Conservation (phyloP, 2,329 filamentous ascomycete species). For the Fusarium sp. region DNA sequence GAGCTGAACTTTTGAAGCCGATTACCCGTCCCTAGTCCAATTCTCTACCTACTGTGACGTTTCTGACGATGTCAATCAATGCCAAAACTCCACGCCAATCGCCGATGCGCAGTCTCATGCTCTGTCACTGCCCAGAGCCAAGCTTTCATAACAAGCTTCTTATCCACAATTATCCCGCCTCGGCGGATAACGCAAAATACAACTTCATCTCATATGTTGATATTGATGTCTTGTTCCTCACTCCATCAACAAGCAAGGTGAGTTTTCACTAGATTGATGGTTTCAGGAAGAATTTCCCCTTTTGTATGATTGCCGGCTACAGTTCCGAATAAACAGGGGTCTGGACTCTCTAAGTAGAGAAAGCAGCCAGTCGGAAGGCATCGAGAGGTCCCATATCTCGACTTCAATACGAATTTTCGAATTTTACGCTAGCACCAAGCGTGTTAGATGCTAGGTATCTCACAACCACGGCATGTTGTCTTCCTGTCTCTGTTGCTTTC, state of each 20-base stretch:
- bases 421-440: no score
- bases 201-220: neutral
- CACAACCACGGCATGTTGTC: neutral
- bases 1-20: conserved; percentile 21
- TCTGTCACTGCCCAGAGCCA: conserved; percentile 8
- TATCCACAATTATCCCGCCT: conserved; percentile 39
- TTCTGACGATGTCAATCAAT: neutral
- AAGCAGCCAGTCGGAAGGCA: neutral
- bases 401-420: neutral
- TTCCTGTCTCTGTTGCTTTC: neutral
- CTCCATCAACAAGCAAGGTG: neutral
- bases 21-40: conserved; percentile 32
- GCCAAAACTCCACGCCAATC: conserved; percentile 32
- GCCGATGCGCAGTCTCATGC: conserved; percentile 35
- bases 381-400: neutral
- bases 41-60: conserved; percentile 17
- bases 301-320: neutral
- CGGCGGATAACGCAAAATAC: neutral
- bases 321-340: neutral
- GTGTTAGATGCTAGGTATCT: no score
- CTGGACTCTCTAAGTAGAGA: neutral
- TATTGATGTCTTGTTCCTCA: neutral
- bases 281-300: neutral
- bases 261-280: neutral
- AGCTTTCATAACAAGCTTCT: conserved; percentile 41